These are phyloP conservation scores for Microthlaspi erraticum DNA, from an alignment of 345 rosid species.

Conservation along the genomic window DNA sequence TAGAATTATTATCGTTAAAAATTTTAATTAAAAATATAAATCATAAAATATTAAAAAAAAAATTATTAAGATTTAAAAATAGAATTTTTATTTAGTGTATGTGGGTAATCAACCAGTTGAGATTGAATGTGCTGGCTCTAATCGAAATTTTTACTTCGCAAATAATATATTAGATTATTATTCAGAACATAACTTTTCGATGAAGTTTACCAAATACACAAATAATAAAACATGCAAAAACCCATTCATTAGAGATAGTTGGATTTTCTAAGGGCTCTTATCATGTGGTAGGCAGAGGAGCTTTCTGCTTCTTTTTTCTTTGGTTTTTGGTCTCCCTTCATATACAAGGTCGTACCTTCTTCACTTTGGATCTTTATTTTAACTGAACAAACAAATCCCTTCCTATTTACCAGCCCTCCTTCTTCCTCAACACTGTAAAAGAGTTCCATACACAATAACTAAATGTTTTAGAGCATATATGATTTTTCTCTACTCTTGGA, in stretches of 20 bases:
- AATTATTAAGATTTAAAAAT: too few species aligned
- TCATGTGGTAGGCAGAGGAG: constrained; percentile 75
- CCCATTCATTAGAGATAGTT: constrained; percentile 45
- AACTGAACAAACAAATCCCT: constrained; percentile 60
- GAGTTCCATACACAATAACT: constrained; percentile 22
- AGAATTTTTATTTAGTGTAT: too few species aligned
- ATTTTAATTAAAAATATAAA: too few species aligned
- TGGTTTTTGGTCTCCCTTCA: constrained; percentile 56
- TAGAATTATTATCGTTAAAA: too few species aligned
- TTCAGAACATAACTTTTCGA: too few species aligned
- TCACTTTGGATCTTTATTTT: constrained; percentile 50
- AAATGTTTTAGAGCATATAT: background rate
- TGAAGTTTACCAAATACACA: too few species aligned
- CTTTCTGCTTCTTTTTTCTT: constrained; percentile 66
- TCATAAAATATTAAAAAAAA: too few species aligned
- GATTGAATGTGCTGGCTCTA: too few species aligned
- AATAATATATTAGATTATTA: too few species aligned
- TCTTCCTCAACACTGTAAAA: constrained; percentile 63
- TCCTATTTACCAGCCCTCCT: constrained; percentile 53
- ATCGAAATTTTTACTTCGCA: too few species aligned
- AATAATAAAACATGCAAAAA: constrained; percentile 28
- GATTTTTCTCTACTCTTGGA: background rate
- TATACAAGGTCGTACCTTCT: constrained; percentile 44
- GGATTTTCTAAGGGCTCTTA: constrained; percentile 49
- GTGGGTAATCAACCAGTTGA: too few species aligned